Evolutionary conservation across 768 basidiomycete genomes (phyloP).

Genomic region (Baorangia bicolor): DNA sequence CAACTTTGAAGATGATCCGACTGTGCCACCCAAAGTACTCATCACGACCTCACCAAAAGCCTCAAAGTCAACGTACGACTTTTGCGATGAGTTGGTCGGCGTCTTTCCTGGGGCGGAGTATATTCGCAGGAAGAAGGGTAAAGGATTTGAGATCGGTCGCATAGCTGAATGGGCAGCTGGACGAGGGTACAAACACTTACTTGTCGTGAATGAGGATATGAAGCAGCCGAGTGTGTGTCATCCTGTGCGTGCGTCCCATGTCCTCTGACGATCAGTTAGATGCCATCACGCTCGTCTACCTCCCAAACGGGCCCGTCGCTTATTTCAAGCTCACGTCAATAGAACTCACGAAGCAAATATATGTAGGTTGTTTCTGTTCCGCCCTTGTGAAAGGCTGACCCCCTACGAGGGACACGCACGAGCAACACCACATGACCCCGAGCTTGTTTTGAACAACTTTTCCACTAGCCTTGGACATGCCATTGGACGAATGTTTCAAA

Average conservation of each 20-base stretch:
- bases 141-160: conserved; percentile 86
- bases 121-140: conserved; percentile 80
- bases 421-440: conserved; percentile 90
- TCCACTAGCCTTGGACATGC: conserved; percentile 91
- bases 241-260: neutral
- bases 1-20: conserved; percentile 61
- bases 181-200: conserved; percentile 82
- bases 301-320: conserved; percentile 91
- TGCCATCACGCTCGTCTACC: conserved; percentile 86
- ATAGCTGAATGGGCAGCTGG: conserved; percentile 93
- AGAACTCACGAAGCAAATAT: conserved; percentile 82
- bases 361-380: conserved; percentile 46
- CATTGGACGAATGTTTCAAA: conserved; percentile 94
- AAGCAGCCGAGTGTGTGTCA: conserved; percentile 81
- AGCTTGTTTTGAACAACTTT: conserved; percentile 93
- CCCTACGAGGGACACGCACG: conserved; percentile 78
- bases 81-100: conserved; percentile 88
- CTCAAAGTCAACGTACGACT: conserved; percentile 85
- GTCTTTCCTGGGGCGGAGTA: conserved; percentile 93
- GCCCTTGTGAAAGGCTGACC: conserved; percentile 4
- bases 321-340: conserved; percentile 94
- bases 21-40: conserved; percentile 79
- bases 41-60: conserved; percentile 90
- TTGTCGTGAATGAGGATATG: conserved; percentile 95
- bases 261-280: conserved; percentile 47